Conservation (phyloP, 257 asterid genomes). For the Datura wrightii region DNA sequence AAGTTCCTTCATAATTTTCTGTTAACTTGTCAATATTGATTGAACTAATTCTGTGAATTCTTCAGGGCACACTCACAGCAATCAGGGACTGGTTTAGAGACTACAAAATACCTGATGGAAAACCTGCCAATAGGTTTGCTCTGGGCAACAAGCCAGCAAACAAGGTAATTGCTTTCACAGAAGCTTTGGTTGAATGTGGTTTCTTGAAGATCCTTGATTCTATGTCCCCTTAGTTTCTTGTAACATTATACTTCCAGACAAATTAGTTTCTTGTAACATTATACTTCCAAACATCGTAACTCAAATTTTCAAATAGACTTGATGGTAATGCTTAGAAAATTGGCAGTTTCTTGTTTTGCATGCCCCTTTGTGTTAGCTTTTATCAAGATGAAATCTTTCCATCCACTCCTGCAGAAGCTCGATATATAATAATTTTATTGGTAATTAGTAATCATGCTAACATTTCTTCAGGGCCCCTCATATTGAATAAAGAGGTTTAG, state of each 20-base stretch:
- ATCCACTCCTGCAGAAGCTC: neutral
- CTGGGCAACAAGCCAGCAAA: conserved; percentile 94
- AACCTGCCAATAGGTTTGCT: conserved; percentile 93
- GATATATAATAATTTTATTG: neutral
- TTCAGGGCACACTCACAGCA: conserved; percentile 95
- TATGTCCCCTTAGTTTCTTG: neutral
- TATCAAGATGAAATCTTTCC: conserved; percentile 8
- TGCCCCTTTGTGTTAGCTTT: neutral
- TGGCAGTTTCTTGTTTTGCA: neutral
- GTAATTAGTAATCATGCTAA: neutral
- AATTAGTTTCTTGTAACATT: neutral
- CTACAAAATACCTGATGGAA: conserved; percentile 99
- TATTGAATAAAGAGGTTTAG: neutral
- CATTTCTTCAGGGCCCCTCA: neutral
- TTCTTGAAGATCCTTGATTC: conserved; percentile 19
- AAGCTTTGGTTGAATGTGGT: conserved; percentile 6
- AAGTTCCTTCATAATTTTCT: neutral
- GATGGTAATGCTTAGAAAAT: neutral
- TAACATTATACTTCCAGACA: neutral
- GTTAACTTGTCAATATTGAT: neutral
- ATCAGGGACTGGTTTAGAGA: conserved; percentile 99
- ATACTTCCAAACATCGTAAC: neutral
- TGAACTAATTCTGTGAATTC: neutral
- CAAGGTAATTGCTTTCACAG: conserved; percentile 57
- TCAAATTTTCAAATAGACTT: neutral